Evolutionary conservation across 1,139 yeast species (phyloP), one percentile per base, ranked within the genome.

Genomic region (Yamadazyma mexicana): DNA sequence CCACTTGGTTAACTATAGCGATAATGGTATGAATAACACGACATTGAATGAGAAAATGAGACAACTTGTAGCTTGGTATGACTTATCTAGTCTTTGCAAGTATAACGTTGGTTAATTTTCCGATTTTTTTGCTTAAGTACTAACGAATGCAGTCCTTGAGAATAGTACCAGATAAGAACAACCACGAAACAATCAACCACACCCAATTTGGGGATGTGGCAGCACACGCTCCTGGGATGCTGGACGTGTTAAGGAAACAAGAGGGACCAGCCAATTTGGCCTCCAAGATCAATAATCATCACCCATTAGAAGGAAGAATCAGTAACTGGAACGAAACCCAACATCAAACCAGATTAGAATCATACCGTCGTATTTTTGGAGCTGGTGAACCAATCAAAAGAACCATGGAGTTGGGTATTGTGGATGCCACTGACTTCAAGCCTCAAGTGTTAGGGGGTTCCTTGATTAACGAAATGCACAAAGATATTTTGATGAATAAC

Each of bases 371-470:
- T 48, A 67, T 87, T 18, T 89, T 85, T 61, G 98, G 98, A 22
- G 84, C 95, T 34, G 96, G 95, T 10, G 98, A 87, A 56, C 96
- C 98, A 6, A 81, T 92, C 51, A 83, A 88, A 61, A 78, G 97
- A 58, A 80, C 86, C 22, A 87, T 92, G 87, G 98, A 94, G 51
- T 66, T 87, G 55, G 73, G 77, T 41, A 76, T 88, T 28, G 84
- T 91, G n/a, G 79, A 79, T 34, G 71, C 75, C 37, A 78, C 87
- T n/a, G 88, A 84, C 41, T 80, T 80, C 60, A 78, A 73, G 49
- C 95, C 95, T n/a, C 61, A 71, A 37, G 63, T 74, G 12, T 66
- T 79, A 39, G 80, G 87, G 3, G 83, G 81, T 15, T 56, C 75
- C 9, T 72, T 68, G 37, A 32, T 42, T 5, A 40, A 30, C 17